Evolutionary conservation across 139 green algal genomes (phyloP), one percentile per base, ranked within the genome.

Genomic region (Picochlorum sp.): DNA sequence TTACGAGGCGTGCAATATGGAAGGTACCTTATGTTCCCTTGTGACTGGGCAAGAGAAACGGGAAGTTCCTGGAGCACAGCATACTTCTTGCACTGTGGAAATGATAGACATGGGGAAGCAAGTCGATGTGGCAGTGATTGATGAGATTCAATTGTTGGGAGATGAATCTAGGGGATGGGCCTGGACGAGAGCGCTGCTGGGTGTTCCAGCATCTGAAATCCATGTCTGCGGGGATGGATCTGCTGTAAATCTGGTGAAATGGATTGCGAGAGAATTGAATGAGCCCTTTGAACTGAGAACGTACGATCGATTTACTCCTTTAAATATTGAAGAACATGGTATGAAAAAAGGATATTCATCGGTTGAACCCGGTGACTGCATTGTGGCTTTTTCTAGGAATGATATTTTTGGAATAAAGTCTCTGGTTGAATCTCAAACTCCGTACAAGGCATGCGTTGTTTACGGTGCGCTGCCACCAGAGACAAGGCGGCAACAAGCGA

Each of bases 81-180:
- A 98, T 71, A 78, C 69, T 2, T 64, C 90, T 4, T 96, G 87
- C 76, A 98, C 92, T 1, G 76, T 98, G 0, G 92, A 98, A 68
- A 98, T 98, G 93, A 80, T 79, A 1, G 68, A 63, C 52, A 53
- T 67, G 49, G 30, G 49, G 29, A 50, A 51, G 20, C 58, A 67
- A n/a, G 63, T 86, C 32, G 89, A 97, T 12, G 86, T 96, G 53
- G 90, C 87, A 0, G 83, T 97, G 25, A 82, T 97, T 26, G 92
- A 98, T 55, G 92, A 99, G 63, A 90, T 97, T 29, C 78, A 91
- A 76, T 77, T 97, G 70, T 80, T 98, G 39, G 84, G 77, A 5
- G 88, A 97, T 60, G 60, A 82, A 25, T 31, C 67, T 9, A 69
- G 93, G 1, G 93, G 93, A 10, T 97, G 83, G 79, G 93, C 85